Conservation (phyloP, 352 stramenopile genomes). For the Blastocystis sp. region DNA sequence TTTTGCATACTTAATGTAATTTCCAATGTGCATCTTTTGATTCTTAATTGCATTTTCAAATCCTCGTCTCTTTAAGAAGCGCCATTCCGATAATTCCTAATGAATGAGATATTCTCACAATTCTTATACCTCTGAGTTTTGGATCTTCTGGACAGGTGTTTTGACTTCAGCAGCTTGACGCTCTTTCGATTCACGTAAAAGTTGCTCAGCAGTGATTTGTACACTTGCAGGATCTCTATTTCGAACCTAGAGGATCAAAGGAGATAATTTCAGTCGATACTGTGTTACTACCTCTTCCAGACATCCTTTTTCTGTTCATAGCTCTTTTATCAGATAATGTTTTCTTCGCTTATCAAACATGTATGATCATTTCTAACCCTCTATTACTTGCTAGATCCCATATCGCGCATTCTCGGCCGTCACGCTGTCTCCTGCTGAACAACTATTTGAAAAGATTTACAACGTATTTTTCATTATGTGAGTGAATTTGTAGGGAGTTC, state of each 20-base stretch:
- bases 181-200: constrained; percentile 82
- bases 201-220: constrained; percentile 98
- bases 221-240: constrained; percentile 93
- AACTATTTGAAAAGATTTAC: not conserved
- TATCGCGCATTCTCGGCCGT: not conserved
- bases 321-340: not conserved
- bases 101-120: constrained; percentile 77
- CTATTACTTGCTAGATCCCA: not conserved
- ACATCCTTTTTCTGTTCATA: constrained; percentile 51
- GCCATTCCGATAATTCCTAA: constrained; percentile 82
- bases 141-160: constrained; percentile 51
- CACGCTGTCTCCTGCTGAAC: not conserved
- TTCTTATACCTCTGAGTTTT: constrained; percentile 65
- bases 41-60: constrained; percentile 92
- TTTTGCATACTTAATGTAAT: constrained; percentile 94
- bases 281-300: constrained; percentile 56
- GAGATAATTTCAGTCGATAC: not conserved
- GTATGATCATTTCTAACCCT: not conserved
- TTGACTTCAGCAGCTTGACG: constrained; percentile 70
- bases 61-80: constrained; percentile 80
- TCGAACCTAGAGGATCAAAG: constrained; percentile 76
- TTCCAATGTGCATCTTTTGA: constrained; percentile 85
- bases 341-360: not conserved
- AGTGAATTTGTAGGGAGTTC: not conserved
- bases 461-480: not conserved